Conservation (phyloP, 2,329 filamentous ascomycete genomes). For the Penicillium sp. region DNA sequence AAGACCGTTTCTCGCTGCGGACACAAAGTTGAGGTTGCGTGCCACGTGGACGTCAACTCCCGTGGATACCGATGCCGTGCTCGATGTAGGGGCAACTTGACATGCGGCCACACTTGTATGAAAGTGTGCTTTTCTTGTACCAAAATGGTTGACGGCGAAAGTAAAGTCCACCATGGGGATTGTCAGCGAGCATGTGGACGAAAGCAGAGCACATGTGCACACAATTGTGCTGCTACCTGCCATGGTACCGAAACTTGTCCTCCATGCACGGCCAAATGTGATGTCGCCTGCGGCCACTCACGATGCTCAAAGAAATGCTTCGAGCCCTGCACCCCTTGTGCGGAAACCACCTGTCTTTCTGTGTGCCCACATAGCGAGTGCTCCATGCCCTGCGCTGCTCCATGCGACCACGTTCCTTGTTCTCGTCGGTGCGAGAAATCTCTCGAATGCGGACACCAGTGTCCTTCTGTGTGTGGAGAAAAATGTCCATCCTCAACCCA, state of each 20-base stretch:
- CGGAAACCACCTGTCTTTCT: constrained; percentile 55
- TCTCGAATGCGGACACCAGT: constrained; percentile 63
- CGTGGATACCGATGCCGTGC: constrained; percentile 49
- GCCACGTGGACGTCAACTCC: constrained; percentile 48
- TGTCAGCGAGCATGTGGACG: constrained; percentile 50
- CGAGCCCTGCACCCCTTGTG: constrained; percentile 64
- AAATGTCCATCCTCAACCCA: constrained; percentile 53
- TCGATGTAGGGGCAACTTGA: constrained; percentile 47
- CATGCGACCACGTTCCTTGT: constrained; percentile 68
- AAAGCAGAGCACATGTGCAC: constrained; percentile 55
- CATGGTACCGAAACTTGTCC: constrained; percentile 45
- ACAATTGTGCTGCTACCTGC: constrained; percentile 55
- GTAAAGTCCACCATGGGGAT: constrained; percentile 45
- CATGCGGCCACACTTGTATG: constrained; percentile 62
- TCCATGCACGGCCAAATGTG: constrained; percentile 46
- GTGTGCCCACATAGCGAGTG: constrained; percentile 55
- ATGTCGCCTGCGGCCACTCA: constrained; percentile 59
- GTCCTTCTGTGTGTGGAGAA: constrained; percentile 67
- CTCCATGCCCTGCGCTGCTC: constrained; percentile 63
- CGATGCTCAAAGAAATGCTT: constrained; percentile 57
- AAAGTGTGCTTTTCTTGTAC: constrained; percentile 54
- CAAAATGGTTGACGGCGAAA: constrained; percentile 22
- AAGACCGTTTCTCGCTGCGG: constrained; percentile 56
- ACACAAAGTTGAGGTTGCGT: constrained; percentile 55
- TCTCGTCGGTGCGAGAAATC: constrained; percentile 56